Evolutionary conservation across 148 eudicot species (phyloP).

Genomic region (Fagopyrum tataricum): DNA sequence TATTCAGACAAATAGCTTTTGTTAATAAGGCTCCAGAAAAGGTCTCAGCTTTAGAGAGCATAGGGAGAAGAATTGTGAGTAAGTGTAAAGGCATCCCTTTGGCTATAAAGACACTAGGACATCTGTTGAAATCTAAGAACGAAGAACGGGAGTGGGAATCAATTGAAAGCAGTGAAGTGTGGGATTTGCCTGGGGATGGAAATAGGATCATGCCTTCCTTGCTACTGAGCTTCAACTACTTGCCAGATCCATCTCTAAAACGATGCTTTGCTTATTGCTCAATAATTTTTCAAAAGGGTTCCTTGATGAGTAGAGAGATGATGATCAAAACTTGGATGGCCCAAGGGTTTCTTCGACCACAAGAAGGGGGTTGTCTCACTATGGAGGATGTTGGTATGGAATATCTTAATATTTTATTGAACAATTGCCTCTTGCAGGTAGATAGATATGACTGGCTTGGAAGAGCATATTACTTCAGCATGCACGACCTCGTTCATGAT

Average conservation of each 20-base stretch:
- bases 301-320: neutral
- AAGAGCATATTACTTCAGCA: neutral
- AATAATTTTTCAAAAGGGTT: neutral
- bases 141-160: neutral
- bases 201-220: neutral
- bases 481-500: constrained; percentile 3
- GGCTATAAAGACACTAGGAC: constrained; percentile 2
- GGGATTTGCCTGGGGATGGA: constrained; percentile 6
- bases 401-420: neutral
- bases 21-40: neutral
- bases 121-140: neutral
- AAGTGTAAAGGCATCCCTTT: neutral
- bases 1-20: neutral
- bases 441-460: neutral
- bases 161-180: neutral
- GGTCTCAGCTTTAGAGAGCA: neutral
- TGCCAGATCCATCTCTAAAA: neutral
- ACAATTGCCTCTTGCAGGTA: constrained; percentile 1
- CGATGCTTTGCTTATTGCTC: constrained; percentile 1
- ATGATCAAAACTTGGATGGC: constrained; percentile 6
- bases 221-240: neutral
- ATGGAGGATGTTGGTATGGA: constrained; percentile 2
- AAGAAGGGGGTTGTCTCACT: neutral
- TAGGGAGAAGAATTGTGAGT: neutral
- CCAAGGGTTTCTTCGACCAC: constrained; percentile 1